These are phyloP conservation scores for Talaromyces liani DNA, from an alignment of 495 filamentous ascomycete genomes.

Conservation along the genomic window DNA sequence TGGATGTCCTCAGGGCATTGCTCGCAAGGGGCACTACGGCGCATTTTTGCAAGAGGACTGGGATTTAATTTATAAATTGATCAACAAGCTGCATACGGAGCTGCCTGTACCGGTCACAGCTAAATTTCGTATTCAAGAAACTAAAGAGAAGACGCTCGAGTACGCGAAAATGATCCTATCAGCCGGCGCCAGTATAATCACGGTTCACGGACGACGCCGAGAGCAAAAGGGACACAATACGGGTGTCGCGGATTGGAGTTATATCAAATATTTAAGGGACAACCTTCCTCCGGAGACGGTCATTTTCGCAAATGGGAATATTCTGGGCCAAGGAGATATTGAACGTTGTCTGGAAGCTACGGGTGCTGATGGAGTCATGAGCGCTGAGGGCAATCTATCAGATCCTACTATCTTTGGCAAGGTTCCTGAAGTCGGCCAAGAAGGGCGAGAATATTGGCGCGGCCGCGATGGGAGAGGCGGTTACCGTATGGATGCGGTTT, in stretches of 20 bases:
- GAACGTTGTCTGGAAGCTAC: conserved; percentile 72
- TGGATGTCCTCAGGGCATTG: conserved; percentile 97
- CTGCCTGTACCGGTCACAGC: conserved; percentile 81
- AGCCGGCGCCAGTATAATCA: conserved; percentile 86
- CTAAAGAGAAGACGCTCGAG: conserved; percentile 73
- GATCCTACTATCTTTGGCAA: conserved; percentile 81
- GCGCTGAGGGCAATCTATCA: conserved; percentile 85
- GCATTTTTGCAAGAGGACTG: conserved; percentile 93
- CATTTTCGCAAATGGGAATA: conserved; percentile 94
- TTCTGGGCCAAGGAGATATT: conserved; percentile 77
- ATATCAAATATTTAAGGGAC: conserved; percentile 74
- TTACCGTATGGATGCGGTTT: conserved; percentile 80
- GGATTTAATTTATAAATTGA: conserved; percentile 68
- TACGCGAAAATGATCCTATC: conserved; percentile 85
- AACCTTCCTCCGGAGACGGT: conserved; percentile 81
- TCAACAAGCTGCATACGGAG: conserved; percentile 65
- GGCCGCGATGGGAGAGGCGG: conserved; percentile 75
- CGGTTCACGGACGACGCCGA: conserved; percentile 79
- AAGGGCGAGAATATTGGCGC: conserved; percentile 76
- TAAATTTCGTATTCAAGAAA: conserved; percentile 88
- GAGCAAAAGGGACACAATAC: conserved; percentile 97
- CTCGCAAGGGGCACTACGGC: conserved; percentile 81
- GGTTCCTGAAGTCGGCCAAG: conserved; percentile 53
- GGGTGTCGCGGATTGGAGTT: conserved; percentile 84
- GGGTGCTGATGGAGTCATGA: conserved; percentile 90